Evolutionary conservation across 1,284 basidiomycete species (phyloP), one percentile per base, ranked within the genome.

Genomic region (Trichosporon sp.): DNA sequence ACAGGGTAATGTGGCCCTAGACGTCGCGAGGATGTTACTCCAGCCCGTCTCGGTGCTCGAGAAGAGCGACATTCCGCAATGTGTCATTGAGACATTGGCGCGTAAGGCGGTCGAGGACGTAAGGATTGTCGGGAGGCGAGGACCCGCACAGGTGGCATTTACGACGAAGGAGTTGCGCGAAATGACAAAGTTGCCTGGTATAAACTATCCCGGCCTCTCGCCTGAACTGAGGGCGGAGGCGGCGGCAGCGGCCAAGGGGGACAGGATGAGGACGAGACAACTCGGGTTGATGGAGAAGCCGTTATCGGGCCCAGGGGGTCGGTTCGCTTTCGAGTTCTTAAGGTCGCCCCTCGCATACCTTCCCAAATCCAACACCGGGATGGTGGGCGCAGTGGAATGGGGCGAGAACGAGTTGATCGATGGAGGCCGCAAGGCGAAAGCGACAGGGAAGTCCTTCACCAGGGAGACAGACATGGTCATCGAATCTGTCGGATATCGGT

Each of bases 121-220:
- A 29, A 88, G 88, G 14, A 89, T 96, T 56, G 83, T 95, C 31
- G 95, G 88, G 0, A 83, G 96, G 40, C 84, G 95, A 14, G 95
- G 95, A 0, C 92, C 92, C 0, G 85, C 89, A 2, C 90, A 98
- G 76, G 89, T 92, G 0, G 90, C 93, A 0, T 97, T 95, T 75
- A 95, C 94, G 1, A 89, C 91, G 57, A 98, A 98, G 80, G 96
- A 99, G 79, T 84, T 97, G 3, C 84, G 95, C 27, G 95, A 99
- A 81, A 86, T 98, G 84, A 86, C 93, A 70, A 86, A 85, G 56
- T 85, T 98, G 14, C 84, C 87, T 1, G 86, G 88, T 46, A 86
- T 88, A 0, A 78, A 83, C 16, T 79, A 75, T 52, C 66, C 66
- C 0, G 74, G 78, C 5, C 70, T 82, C 2, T 73, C 79, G 29